Base-by-base conservation (phyloP, 768 basidiomycete genomes). In the Candolleomyces eurysporus region DNA sequence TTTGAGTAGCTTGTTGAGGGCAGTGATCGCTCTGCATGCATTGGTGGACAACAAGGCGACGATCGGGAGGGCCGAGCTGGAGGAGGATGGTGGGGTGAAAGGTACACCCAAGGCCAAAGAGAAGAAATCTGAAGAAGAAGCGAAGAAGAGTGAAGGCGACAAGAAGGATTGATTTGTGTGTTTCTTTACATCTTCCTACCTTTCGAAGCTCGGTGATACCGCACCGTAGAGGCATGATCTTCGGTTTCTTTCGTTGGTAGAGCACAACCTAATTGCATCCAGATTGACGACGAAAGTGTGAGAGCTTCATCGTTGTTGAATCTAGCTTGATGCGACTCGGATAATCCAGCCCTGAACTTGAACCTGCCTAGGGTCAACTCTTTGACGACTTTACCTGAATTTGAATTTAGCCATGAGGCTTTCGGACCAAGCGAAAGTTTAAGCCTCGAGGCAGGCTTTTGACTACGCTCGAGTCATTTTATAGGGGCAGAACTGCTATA, bases 11-110 rank as follows among this genome's bases (percentile, higher is more conserved):
- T 73, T 99, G 71, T 75, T 98, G 59, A 79, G 96, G 48, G 88
- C 95, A 13, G 96, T 99, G 48, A 94, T 96, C 65, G 93, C 94
- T 19, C 78, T 96, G 56, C 94, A 96, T 71, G 92, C 90, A 55
- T 73, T 96, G 61, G 93, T 95, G 46, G 93, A 94, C 71, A 94
- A 94, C 73, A 94, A 93, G 73, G 90, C 88, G 46, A 84, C 84
- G 55, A 91, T 93, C 65, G 92, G 92, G 54, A 80, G 88, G 42
- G 85, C 86, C 7, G 92, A 93, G 78, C 71, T 88, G 39, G 90
- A 91, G 69, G 89, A 91, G 69, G 84, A 81, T 21, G 79, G 73
- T 59, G 79, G 79, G 57, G 84, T 84, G 58, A 80, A 84, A 61
- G 77, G 77, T 48, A 77, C 81, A 63, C 78, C 78, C 60, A 77